Base-by-base conservation (phyloP, 495 filamentous ascomycete species). In the Penicillium lividum region DNA sequence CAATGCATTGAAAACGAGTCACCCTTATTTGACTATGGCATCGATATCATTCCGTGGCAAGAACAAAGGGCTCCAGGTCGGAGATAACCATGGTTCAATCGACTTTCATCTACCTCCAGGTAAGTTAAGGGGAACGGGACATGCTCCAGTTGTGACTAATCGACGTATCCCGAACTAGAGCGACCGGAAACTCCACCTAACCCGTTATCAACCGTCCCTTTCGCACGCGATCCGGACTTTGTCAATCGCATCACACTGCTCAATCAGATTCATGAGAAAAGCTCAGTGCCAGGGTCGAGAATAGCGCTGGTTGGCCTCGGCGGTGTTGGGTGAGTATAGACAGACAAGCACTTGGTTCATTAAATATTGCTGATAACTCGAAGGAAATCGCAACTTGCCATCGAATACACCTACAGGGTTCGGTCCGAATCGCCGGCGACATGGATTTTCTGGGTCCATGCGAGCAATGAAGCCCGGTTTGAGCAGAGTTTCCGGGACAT, bases 21-120 rank as follows among this genome's bases (percentile, higher is more conserved):
- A 34, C 15, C 7, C 25, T 36, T 51, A 36, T 38, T 38, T 36
- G n/a, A 51, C 22, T 22, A 54, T 54, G 51, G 38, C 51, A 44
- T 44, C 51, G 15, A 33, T 54, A 45, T 54, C 51, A 30, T 54
- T 54, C 28, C 10, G 51, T 43, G 51, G 38, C 28, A 45, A 54
- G 1, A 54, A 54, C 38, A 3, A 54, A 45, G 36, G 11, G 3
- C 38, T 45, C 11, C 51, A 54, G 16, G 38, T 54, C 8, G 40
- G 51, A 45, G 22, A 16, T 30, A 54, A 54, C 38, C 38, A 33
- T 54, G 51, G 51, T 6, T 45, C 51, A 4, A 54, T 51, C 6
- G 13, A 51, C 1, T 8, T 51, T n/a, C 31, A 51, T 51, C 28
- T 51, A 16, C 49, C 49, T 33, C 28, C 31, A 34, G 49, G 49